phyloP scores from a whole-genome alignment of 495 filamentous ascomycete species.

The Annulohypoxylon stygium region DNA sequence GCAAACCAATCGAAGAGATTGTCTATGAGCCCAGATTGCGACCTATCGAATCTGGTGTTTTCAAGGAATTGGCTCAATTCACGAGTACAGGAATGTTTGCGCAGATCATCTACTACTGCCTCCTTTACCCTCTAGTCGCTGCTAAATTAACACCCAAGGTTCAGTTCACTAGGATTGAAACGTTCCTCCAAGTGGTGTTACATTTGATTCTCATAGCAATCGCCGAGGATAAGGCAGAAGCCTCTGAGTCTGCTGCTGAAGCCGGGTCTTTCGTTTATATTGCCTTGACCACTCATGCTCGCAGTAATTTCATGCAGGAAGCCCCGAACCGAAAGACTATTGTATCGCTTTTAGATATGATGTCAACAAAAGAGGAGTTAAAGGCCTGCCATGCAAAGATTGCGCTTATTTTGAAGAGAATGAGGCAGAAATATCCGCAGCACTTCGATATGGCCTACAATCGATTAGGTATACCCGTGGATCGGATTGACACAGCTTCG shows the following conservation, averaged over 20 bases:
- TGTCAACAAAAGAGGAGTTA: constrained; percentile 79
- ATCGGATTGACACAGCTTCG: constrained; percentile 66
- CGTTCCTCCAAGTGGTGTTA: constrained; percentile 89
- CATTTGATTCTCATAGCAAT: constrained; percentile 88
- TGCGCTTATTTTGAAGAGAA: constrained; percentile 82
- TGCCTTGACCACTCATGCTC: constrained; percentile 72
- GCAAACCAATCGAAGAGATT: constrained; percentile 82
- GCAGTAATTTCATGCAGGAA: constrained; percentile 66
- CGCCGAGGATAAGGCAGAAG: constrained; percentile 77
- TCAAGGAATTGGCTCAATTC: constrained; percentile 79
- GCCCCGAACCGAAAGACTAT: constrained; percentile 71
- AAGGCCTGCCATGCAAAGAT: constrained; percentile 88
- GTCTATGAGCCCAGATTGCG: constrained; percentile 93
- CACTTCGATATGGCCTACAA: constrained; percentile 74
- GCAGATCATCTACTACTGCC: constrained; percentile 89
- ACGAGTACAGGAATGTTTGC: constrained; percentile 87
- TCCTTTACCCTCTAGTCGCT: constrained; percentile 79
- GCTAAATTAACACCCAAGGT: constrained; percentile 75
- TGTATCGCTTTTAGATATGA: constrained; percentile 77
- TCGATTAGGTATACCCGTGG: constrained; percentile 62
- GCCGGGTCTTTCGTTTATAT: constrained; percentile 74
- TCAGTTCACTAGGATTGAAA: constrained; percentile 84
- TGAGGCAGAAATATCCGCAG: constrained; percentile 82
- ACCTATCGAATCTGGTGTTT: constrained; percentile 81
- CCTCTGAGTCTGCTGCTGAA: constrained; percentile 59